Base-by-base conservation (phyloP, 73 alveolate species). In the Paraurostyla sp. region DNA sequence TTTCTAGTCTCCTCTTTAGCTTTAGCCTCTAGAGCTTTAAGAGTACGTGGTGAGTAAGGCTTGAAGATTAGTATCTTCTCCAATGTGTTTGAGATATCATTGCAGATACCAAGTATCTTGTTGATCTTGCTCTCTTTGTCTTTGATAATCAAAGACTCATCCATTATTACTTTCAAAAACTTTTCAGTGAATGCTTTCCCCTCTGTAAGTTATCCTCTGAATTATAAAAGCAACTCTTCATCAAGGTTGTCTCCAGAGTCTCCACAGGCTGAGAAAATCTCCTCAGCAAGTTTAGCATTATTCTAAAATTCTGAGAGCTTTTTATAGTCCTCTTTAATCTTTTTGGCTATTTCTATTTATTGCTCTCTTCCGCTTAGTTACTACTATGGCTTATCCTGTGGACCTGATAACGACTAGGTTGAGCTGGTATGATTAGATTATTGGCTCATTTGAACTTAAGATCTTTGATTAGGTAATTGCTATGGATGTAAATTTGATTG, bases 251-350 rank as follows among this genome's bases (percentile, higher is more conserved):
- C 87, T 33, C 62, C 84, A 18, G 38, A 13, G 25, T 35, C 36
- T 7, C 38, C 36, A 22, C 41, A 18, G 18, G 4, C 6, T 49
- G 65, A 9, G 32, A 75, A 32, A 3, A 75, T 33, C 48, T 75
- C 87, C 25, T 75, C 69, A 9, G 75, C 69, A 49, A 75, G 33
- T 50, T 75, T 75, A 11, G 87, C 62, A 1, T 43, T 3, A 7
- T 50, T 75, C n/a, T 75, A 51, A 48, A 13, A 33, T 16, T 75
- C 87, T n/a, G 25, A n/a, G 41, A 75, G 50, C 52, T 75, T 75
- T 33, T 75, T 75, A 75, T 75, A 75, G 35, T 75, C 73, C 43
- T 75, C 75, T 32, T 75, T 75, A 48, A 75, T 75, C 32, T 75
- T 4, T 7, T 27, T 46, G 18, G 65, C 43, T 25, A 49, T 23